Base-by-base conservation (phyloP, 768 basidiomycete species). In the Chiua virens region DNA sequence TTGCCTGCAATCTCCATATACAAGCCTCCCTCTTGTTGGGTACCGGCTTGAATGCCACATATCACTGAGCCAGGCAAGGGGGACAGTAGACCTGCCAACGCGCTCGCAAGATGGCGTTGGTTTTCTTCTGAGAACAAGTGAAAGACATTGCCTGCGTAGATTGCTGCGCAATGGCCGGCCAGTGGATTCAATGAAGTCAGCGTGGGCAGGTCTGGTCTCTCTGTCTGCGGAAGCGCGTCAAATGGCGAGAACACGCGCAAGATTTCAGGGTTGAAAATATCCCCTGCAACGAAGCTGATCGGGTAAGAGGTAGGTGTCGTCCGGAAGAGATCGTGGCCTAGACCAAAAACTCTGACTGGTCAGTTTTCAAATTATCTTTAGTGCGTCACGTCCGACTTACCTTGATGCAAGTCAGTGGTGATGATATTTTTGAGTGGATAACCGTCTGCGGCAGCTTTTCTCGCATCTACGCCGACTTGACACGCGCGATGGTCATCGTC, bases 251-350 rank as follows among this genome's bases (percentile, higher is more conserved):
- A 59, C 5, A 73, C 67, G 9, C 50, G 50, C 21, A 86, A 71
- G 21, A 79, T 66, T 0, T 58, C 47, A 11, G 75, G 63, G 48
- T 84, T 75, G 34, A 87, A 77, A 0, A 67, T 72, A 50, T 87
- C 78, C 1, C 85, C 86, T 2, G 72, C 58, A 21, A 87, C 49
- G 61, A 87, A 85, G 0, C 65, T 62, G 74, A 15, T 35, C 0
- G 82, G 79, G 59, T 82, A 86, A 0, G 75, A 70, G 36, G 72
- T 72, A 0, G 77, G 74, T 0, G 77, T 80, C 2, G 79, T 75
- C 37, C 64, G 77, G 72, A 86, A 89, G 17, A 88, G 71, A 25
- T 77, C 73, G 51, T 87, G 83, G 1, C 85, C 84, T 5, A 78
- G 65, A 1, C 78, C 70, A 77, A 80, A 81, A 80, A 86, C 4